Evolutionary conservation across 139 green algal species (phyloP).

Genomic region (Chlorella sp.): DNA sequence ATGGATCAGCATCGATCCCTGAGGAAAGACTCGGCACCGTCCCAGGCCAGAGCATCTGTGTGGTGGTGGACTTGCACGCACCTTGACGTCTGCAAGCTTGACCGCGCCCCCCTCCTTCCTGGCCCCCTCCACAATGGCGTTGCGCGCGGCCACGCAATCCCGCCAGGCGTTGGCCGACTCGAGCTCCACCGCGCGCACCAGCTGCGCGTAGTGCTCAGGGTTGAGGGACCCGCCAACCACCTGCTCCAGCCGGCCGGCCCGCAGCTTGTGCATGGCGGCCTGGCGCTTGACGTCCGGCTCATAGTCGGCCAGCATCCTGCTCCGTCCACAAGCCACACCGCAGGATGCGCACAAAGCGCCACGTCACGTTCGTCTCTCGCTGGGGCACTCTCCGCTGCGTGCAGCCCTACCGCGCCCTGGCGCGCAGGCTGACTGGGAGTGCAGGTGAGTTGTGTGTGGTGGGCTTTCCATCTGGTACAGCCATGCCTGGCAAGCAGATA

Average conservation of each 20-base stretch:
- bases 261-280: slow-evolving; percentile 36
- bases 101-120: too few relatives aligned
- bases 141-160: not conserved
- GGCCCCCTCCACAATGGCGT: too few relatives aligned
- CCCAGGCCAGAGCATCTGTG: not conserved
- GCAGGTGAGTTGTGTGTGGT: too few relatives aligned
- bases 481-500: too few relatives aligned
- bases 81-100: not conserved
- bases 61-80: too few relatives aligned
- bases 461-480: too few relatives aligned
- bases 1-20: not conserved
- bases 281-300: slow-evolving; percentile 24
- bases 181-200: slow-evolving; percentile 33
- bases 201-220: slow-evolving; percentile 32
- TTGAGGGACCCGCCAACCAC: slow-evolving; percentile 20
- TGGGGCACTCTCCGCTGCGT: too few relatives aligned
- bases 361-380: not conserved
- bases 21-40: not conserved
- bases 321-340: too few relatives aligned
- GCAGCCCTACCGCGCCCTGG: too few relatives aligned
- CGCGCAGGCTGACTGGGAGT: too few relatives aligned
- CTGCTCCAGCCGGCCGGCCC: slow-evolving; percentile 28
- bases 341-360: too few relatives aligned
- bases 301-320: slow-evolving; percentile 45
- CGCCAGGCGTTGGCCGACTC: slow-evolving; percentile 36